phyloP scores from a whole-genome alignment of 1,284 basidiomycete species.

The Marasmius fiardii region DNA sequence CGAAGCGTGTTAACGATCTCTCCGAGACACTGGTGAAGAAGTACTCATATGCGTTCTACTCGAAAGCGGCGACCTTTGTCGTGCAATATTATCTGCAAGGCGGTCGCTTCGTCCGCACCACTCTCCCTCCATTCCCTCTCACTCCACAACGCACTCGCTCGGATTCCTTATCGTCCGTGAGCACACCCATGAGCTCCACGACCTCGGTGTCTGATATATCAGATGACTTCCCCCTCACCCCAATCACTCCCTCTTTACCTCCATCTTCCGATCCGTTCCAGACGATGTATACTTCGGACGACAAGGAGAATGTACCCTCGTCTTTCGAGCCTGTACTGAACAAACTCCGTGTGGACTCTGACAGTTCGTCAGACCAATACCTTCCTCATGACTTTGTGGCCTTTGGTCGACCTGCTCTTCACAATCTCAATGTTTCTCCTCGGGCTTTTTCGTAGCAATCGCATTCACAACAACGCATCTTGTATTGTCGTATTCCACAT shows the following conservation, averaged over 20 bases:
- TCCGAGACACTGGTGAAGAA: slow-evolving; percentile 96
- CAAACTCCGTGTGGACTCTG: slow-evolving; percentile 53
- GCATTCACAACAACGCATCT: slow-evolving; percentile 12
- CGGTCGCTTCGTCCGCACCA: slow-evolving; percentile 58
- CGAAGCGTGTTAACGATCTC: slow-evolving; percentile 83
- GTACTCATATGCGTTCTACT: slow-evolving; percentile 94
- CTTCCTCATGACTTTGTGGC: slow-evolving; percentile 76
- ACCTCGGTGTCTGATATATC: slow-evolving; percentile 71
- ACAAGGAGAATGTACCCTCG: slow-evolving; percentile 76
- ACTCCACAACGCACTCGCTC: slow-evolving; percentile 64
- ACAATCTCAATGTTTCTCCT: slow-evolving; percentile 59
- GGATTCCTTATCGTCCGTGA: slow-evolving; percentile 39
- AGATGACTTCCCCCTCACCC: slow-evolving; percentile 79
- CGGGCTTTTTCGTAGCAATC: slow-evolving; percentile 54
- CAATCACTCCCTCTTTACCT: slow-evolving; percentile 57
- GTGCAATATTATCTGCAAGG: slow-evolving; percentile 90
- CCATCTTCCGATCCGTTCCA: slow-evolving; percentile 53
- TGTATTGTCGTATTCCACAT: slow-evolving; percentile 3
- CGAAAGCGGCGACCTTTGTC: slow-evolving; percentile 88
- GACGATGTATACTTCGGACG: slow-evolving; percentile 52
- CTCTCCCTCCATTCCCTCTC: slow-evolving; percentile 54
- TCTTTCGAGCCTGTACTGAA: slow-evolving; percentile 67
- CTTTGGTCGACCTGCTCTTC: slow-evolving; percentile 70
- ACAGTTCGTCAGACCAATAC: slow-evolving; percentile 67
- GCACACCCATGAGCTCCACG: slow-evolving; percentile 70